These are phyloP conservation scores for Vicia faba DNA, from an alignment of 306 rosid genomes.

Conservation along the genomic window DNA sequence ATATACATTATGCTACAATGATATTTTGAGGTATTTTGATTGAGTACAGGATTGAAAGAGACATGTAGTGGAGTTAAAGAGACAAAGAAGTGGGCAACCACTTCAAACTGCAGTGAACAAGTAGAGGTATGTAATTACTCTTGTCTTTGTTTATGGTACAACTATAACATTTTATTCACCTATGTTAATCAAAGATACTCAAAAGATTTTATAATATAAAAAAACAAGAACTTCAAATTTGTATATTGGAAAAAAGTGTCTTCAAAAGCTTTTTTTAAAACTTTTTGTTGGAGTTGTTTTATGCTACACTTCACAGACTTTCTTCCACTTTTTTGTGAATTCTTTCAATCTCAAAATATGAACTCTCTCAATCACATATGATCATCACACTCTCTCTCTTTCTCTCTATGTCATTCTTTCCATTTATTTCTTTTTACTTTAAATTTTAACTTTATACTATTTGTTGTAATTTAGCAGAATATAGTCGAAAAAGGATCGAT, in stretches of 20 bases:
- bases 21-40: slow-evolving; percentile 37
- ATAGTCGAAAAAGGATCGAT: slow-evolving; percentile 42
- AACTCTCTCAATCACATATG: slow-evolving; percentile 23
- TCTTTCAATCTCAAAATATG: too few species aligned
- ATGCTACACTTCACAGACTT: slow-evolving; percentile 33
- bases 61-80: slow-evolving; percentile 57
- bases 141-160: slow-evolving; percentile 40
- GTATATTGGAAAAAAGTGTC: slow-evolving; percentile 44
- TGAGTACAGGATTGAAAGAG: slow-evolving; percentile 53
- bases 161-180: slow-evolving; percentile 37
- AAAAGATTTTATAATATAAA: slow-evolving; percentile 7
- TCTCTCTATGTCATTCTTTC: not conserved
- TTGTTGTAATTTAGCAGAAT: slow-evolving; percentile 31
- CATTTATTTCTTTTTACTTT: not conserved
- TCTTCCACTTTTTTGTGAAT: slow-evolving; percentile 43
- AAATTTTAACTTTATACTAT: slow-evolving; percentile 5
- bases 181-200: slow-evolving; percentile 41
- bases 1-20: too few species aligned
- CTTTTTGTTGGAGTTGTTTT: slow-evolving; percentile 51
- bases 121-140: slow-evolving; percentile 54
- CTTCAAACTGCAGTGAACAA: slow-evolving; percentile 53
- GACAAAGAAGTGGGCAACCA: slow-evolving; percentile 59
- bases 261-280: slow-evolving; percentile 41
- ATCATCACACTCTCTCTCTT: not conserved
- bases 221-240: slow-evolving; percentile 31